These are phyloP conservation scores for Crithidia brevicula DNA, from an alignment of 208 protist species.

Conservation along the genomic window DNA sequence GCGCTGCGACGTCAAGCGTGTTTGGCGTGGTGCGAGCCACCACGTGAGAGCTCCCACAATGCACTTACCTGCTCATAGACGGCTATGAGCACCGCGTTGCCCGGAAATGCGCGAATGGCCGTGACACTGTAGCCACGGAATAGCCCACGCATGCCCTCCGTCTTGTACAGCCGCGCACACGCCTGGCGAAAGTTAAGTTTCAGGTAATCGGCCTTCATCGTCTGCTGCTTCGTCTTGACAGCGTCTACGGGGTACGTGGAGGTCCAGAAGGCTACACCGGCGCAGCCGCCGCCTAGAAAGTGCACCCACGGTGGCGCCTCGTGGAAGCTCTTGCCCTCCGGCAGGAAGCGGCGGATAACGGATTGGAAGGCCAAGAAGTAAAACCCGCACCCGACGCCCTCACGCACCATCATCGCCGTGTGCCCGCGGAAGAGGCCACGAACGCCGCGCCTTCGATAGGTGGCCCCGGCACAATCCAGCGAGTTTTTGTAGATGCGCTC, in stretches of 20 bases:
- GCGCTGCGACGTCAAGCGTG: neutral
- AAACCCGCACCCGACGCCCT: slow-evolving; percentile 82
- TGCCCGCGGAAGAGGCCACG: slow-evolving; percentile 85
- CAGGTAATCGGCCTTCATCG: slow-evolving; percentile 79
- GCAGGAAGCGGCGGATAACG: slow-evolving; percentile 73
- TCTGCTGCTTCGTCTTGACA: slow-evolving; percentile 93
- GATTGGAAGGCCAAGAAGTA: slow-evolving; percentile 90
- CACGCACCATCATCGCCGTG: slow-evolving; percentile 87
- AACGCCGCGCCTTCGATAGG: slow-evolving; percentile 66
- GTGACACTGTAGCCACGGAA: slow-evolving; percentile 90
- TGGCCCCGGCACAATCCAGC: slow-evolving; percentile 72
- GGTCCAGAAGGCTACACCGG: slow-evolving; percentile 91
- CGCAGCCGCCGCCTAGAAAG: slow-evolving; percentile 86
- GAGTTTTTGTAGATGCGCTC: slow-evolving; percentile 86
- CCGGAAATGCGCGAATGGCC: slow-evolving; percentile 89
- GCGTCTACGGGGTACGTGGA: slow-evolving; percentile 90
- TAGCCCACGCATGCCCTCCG: slow-evolving; percentile 83
- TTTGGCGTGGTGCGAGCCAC: slow-evolving; percentile 5
- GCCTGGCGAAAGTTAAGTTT: slow-evolving; percentile 78
- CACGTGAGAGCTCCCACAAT: slow-evolving; percentile 49
- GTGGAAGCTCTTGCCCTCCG: slow-evolving; percentile 64
- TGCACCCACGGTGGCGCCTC: slow-evolving; percentile 80
- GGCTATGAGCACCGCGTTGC: slow-evolving; percentile 90
- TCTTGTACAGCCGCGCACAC: slow-evolving; percentile 78
- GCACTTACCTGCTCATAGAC: slow-evolving; percentile 88